These are phyloP conservation scores for Trichoderma virens DNA, from an alignment of 495 filamentous ascomycete species.

Conservation along the genomic window DNA sequence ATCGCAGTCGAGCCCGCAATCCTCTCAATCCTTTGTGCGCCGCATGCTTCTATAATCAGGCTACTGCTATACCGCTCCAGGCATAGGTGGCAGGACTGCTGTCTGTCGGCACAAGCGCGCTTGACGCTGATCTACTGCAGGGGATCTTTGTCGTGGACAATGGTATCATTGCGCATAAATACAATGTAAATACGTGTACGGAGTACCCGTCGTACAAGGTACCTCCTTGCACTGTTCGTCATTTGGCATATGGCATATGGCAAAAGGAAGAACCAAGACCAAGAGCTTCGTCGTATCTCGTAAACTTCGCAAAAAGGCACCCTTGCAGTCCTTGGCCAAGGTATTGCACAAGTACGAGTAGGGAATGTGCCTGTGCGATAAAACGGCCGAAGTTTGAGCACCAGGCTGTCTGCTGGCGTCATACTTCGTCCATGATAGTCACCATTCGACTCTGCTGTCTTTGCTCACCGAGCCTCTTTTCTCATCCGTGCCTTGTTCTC, in stretches of 20 bases:
- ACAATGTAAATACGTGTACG: too few relatives aligned
- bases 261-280: too few relatives aligned
- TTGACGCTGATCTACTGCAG: conserved; percentile 9
- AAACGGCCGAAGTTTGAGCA: not conserved
- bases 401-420: not conserved
- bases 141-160: conserved; percentile 4
- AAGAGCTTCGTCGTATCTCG: too few relatives aligned
- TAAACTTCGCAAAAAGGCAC: too few relatives aligned
- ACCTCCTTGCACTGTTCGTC: too few relatives aligned
- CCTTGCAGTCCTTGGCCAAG: not conserved
- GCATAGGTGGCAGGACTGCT: not conserved
- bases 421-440: not conserved
- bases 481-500: not conserved
- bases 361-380: not conserved
- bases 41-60: too few relatives aligned
- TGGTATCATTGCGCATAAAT: not conserved
- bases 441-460: not conserved
- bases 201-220: too few relatives aligned
- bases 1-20: too few relatives aligned
- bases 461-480: not conserved
- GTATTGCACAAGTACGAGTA: too few relatives aligned
- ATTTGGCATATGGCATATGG: too few relatives aligned
- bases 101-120: not conserved
- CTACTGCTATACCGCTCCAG: not conserved
- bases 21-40: too few relatives aligned